Evolutionary conservation across 495 filamentous ascomycete species (phyloP).

Genomic region (Penicillium longicatenatum): DNA sequence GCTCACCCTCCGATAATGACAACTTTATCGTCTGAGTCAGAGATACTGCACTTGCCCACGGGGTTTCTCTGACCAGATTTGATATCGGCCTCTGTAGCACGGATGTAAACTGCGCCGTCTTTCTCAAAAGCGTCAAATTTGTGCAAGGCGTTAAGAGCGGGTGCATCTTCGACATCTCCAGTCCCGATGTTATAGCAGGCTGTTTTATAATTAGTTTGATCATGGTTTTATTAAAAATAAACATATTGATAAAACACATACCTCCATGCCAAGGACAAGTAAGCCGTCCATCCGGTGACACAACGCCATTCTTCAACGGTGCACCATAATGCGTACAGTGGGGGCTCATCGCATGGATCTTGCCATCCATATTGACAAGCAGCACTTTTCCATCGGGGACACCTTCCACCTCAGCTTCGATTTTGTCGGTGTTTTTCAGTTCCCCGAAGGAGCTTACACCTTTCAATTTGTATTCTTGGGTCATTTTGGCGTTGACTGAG

Average conservation of each 20-base stretch:
- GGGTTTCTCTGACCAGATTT: slow-evolving; percentile 72
- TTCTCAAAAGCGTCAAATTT: slow-evolving; percentile 80
- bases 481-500: slow-evolving; percentile 41
- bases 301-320: slow-evolving; percentile 78
- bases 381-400: slow-evolving; percentile 83
- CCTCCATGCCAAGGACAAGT: slow-evolving; percentile 97
- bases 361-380: slow-evolving; percentile 72
- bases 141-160: slow-evolving; percentile 77
- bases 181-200: slow-evolving; percentile 88
- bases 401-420: slow-evolving; percentile 88
- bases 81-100: slow-evolving; percentile 76
- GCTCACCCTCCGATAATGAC: slow-evolving; percentile 82
- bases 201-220: slow-evolving; percentile 30
- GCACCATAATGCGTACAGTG: slow-evolving; percentile 95
- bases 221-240: too few species aligned
- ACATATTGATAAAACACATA: slow-evolving; percentile 27
- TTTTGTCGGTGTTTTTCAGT: slow-evolving; percentile 72
- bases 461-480: slow-evolving; percentile 84
- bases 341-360: slow-evolving; percentile 76
- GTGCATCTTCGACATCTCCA: slow-evolving; percentile 95
- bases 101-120: slow-evolving; percentile 81
- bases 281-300: slow-evolving; percentile 78
- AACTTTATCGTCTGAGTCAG: slow-evolving; percentile 63
- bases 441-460: slow-evolving; percentile 65
- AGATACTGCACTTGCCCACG: slow-evolving; percentile 69